A percentile compares a stretch with the other conserved stretches of the same genome.
phyloP scores from a whole-genome alignment of 306 rosid species.

The Quillaja saponaria region DNA sequence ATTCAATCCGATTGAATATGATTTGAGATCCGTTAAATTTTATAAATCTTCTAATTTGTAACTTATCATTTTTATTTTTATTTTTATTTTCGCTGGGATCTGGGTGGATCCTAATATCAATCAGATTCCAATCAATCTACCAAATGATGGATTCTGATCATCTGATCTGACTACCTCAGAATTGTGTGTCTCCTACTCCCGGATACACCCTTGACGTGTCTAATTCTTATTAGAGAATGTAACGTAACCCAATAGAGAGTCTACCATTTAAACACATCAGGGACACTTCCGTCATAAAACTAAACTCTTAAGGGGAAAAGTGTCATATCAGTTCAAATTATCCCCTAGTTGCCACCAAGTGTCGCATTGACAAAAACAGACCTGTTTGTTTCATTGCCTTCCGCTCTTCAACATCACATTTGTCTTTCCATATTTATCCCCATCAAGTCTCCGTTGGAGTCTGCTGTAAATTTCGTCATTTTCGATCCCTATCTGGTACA shows the following conservation, averaged over 20 bases:
- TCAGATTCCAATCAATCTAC: too few species aligned
- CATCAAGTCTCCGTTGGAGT: conserved; percentile 25
- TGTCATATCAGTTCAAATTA: conserved; percentile 28
- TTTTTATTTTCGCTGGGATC: neutral
- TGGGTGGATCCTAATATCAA: too few species aligned
- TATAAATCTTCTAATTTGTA: too few species aligned
- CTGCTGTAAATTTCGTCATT: conserved; percentile 29
- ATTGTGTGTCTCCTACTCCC: neutral
- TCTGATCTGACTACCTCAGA: neutral
- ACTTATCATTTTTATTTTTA: too few species aligned
- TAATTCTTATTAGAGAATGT: conserved; percentile 1
- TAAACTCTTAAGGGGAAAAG: conserved; percentile 28
- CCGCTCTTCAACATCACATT: conserved; percentile 30
- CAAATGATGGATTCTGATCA: neutral
- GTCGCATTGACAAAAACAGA: conserved; percentile 31
- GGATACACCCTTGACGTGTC: conserved; percentile 22
- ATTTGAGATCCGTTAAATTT: too few species aligned
- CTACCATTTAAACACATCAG: conserved; percentile 3
- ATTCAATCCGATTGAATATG: too few species aligned
- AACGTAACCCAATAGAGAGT: conserved; percentile 24
- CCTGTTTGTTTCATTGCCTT: conserved; percentile 19
- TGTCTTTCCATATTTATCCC: conserved; percentile 56
- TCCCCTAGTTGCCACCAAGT: conserved; percentile 45
- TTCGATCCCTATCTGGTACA: conserved; percentile 39
- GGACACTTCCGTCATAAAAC: conserved; percentile 39